Percentiles rank a stretch among this genome's conserved stretches.
These are phyloP conservation scores for Emericellopsis terricola DNA, from an alignment of 495 filamentous ascomycete species.

Conservation along the genomic window DNA sequence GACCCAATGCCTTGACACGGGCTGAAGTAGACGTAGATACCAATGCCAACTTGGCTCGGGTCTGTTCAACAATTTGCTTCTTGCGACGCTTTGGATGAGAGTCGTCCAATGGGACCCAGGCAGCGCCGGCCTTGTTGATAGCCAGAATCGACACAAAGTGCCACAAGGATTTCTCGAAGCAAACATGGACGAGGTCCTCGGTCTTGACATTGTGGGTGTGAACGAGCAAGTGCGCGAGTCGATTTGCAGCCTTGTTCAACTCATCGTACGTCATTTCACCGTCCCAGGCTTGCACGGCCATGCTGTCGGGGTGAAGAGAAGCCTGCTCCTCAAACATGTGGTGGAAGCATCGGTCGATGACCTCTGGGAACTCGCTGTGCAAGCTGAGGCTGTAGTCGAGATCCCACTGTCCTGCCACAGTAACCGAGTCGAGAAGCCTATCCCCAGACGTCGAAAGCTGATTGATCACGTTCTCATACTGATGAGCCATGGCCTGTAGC, in stretches of 20 bases:
- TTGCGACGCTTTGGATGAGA: background rate
- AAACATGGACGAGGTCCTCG: constrained; percentile 23
- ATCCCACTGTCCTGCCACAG: background rate
- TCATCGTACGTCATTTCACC: constrained; percentile 32
- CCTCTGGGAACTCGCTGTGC: background rate
- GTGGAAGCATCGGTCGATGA: constrained; percentile 12
- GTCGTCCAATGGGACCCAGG: background rate
- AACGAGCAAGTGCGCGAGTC: constrained; percentile 24
- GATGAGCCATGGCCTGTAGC: constrained; percentile 6
- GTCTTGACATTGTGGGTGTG: constrained; percentile 19
- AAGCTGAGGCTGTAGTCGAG: background rate
- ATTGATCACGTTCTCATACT: constrained; percentile 4
- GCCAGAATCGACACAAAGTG: constrained; percentile 27
- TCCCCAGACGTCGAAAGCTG: too few relatives aligned
- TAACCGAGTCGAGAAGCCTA: background rate
- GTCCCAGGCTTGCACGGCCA: constrained; percentile 29
- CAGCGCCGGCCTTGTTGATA: constrained; percentile 13
- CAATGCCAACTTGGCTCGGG: background rate
- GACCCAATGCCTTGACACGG: constrained; percentile 23
- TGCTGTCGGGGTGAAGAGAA: constrained; percentile 4
- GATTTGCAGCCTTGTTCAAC: constrained; percentile 22
- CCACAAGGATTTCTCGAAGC: constrained; percentile 25
- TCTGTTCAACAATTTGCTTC: background rate
- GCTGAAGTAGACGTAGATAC: constrained; percentile 3
- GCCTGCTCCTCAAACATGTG: constrained; percentile 7